Evolutionary conservation across 495 filamentous ascomycete genomes (phyloP).

Genomic region (Penicillium canariense): DNA sequence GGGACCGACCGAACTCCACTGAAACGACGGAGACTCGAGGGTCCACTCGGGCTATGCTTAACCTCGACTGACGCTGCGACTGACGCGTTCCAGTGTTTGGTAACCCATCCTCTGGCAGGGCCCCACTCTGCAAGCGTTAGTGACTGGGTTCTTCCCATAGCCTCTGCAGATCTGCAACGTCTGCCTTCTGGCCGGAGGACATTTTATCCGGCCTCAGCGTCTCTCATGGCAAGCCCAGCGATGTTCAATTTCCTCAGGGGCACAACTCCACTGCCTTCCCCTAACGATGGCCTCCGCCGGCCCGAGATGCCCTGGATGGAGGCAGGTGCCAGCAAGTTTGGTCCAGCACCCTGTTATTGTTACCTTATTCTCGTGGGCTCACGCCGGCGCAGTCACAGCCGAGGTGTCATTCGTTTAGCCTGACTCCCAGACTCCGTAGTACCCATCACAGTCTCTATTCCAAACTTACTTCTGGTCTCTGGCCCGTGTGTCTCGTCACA

Average conservation of each 20-base stretch:
- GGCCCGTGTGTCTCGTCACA: neutral
- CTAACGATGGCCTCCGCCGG: neutral
- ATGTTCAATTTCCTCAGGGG: constrained; percentile 3
- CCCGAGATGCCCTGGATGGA: too few species aligned
- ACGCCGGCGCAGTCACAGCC: neutral
- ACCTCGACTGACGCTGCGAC: neutral
- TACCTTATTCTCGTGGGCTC: neutral
- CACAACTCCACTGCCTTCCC: neutral
- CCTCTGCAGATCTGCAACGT: constrained; percentile 12
- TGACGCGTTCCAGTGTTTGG: too few species aligned
- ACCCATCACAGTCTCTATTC: neutral
- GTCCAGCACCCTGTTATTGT: neutral
- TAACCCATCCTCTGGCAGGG: too few species aligned
- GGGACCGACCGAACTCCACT: too few species aligned
- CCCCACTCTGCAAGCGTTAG: too few species aligned
- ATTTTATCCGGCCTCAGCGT: constrained; percentile 9
- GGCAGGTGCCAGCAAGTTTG: neutral
- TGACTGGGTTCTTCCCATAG: neutral
- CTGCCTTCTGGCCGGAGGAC: constrained; percentile 4
- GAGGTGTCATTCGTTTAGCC: neutral
- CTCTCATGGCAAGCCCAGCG: neutral
- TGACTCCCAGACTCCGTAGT: neutral
- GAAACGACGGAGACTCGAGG: too few species aligned
- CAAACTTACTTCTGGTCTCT: constrained; percentile 1
- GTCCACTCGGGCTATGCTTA: neutral